Evolutionary conservation across 2,329 filamentous ascomycete species (phyloP).

Genomic region (Pseudocercospora crystallina): DNA sequence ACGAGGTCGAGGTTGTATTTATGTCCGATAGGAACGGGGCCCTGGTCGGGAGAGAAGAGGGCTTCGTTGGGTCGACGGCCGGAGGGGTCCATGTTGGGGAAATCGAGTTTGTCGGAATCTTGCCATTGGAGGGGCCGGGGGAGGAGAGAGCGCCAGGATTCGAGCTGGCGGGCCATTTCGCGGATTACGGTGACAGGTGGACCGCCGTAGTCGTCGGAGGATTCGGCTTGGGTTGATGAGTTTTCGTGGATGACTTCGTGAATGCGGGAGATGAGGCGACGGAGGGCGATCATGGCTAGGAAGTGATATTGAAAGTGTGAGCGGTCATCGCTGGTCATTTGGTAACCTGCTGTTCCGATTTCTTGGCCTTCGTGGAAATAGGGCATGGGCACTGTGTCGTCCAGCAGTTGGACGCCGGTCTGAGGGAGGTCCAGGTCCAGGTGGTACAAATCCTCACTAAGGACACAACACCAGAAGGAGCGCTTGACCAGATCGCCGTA

Average conservation of each 20-base stretch:
- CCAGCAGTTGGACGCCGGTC: conserved; percentile 55
- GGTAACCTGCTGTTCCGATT: conserved; percentile 2
- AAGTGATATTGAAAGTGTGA: conserved; percentile 61
- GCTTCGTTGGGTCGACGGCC: conserved; percentile 31
- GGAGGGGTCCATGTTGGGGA: conserved; percentile 34
- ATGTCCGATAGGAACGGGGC: conserved; percentile 47
- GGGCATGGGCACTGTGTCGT: conserved; percentile 56
- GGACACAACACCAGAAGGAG: conserved; percentile 58
- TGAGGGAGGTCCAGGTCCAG: conserved; percentile 60
- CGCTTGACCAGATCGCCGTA: conserved; percentile 55
- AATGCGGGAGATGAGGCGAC: conserved; percentile 54
- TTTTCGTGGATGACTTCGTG: conserved; percentile 53
- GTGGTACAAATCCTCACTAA: conserved; percentile 52
- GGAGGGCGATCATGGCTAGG: conserved; percentile 59
- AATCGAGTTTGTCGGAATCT: conserved; percentile 52
- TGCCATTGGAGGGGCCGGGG: conserved; percentile 58
- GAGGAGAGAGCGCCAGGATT: conserved; percentile 59
- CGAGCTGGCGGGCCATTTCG: conserved; percentile 55
- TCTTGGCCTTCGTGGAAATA: conserved; percentile 51
- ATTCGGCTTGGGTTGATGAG: conserved; percentile 29
- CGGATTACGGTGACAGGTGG: conserved; percentile 48
- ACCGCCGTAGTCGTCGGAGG: conserved; percentile 37
- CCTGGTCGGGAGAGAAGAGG: conserved; percentile 52
- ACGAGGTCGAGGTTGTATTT: conserved; percentile 58
- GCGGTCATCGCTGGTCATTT: conserved; percentile 45